Evolutionary conservation across 352 stramenopile genomes (phyloP), one percentile per base, ranked within the genome.

Genomic region (Phytophthora litchii): DNA sequence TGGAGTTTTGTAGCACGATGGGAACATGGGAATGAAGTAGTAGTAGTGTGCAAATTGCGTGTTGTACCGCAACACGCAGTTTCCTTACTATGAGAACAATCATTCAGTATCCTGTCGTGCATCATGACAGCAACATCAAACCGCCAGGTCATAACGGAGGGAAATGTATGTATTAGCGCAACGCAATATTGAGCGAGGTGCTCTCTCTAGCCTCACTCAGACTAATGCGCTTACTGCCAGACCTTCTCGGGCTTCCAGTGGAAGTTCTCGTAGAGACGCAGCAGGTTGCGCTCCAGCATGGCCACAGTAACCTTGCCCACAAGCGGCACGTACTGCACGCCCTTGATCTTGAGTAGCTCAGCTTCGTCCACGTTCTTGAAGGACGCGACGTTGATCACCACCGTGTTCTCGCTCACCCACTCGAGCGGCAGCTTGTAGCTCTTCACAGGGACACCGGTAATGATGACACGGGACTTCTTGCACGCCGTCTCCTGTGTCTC

Each of bases 271-370:
- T 98, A 97, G 19, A 99, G 76, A 63, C 89, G 83, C 55, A 98
- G 80, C 29, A 99, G 76, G 80, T 98, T 99, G 55, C 95, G 85
- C 75, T 99, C 91, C 20, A 99, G 77, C 79, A 98, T 97, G 29
- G 96, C 94, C 29, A 99, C 95, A 4, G 97, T 99, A 34, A 99
- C 96, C 69, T 98, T 98, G 46, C 97, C 97, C 21, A 99, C 95
- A 25, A 98, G 86, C 23, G 95, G 91, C 51, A 99, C 90, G 79
- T 98, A 98, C 54, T 88, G 88, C 29, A 98, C 90, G 43, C 94
- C 95, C 11, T 84, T 77, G 49, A 98, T 92, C 60, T 96, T 76
- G 13, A 97, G 44, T 16, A 99, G 74, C 25, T 76, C 78, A 10
- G 92, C 85, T 62, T 98, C 95, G 54, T 98, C 89, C 14, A 98